Base-by-base conservation (phyloP, 2,329 filamentous ascomycete species). In the Sporothrix brunneoviolacea region DNA sequence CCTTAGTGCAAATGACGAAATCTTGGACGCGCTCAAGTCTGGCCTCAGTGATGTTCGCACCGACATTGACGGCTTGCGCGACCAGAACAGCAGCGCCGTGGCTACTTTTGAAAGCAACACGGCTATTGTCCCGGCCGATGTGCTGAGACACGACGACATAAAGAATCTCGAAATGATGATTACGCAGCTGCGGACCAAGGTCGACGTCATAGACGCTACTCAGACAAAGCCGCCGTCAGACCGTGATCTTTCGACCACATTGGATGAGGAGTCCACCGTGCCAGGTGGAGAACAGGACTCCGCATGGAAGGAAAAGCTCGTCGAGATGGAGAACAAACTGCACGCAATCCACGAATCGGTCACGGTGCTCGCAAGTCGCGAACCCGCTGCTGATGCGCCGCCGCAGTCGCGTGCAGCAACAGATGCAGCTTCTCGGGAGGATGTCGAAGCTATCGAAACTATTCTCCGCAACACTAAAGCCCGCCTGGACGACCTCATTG, bases 391-490 rank as follows among this genome's bases (percentile, higher is more conserved):
- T 18, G 28, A 59, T 21, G 52, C 64, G 59, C 50, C 56, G 32
- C 30, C 66, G 52, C 35, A 46, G 13, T 39, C 52, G 4, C 50
- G 49, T 2, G 19, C 45, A 1, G 51, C 55, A 4, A 61, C 60
- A 3, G 80, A 82, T 33, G 65, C 74, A 3, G 83, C 85, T 6
- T 82, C 76, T 28, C 88, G 88, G 62, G 89, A 95, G 57, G 91
- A 97, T 59, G 88, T 91, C 0, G 82, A 91, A 54, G 89, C 89
- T 10, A 91, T 97, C 52, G 91, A 96, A 66, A 94, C 86, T 0
- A 82, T 97, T 43, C 75, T 97, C 12, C 82, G 86, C 37, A 95
- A 95, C 64, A 91, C 90, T 28, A 96, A 96, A 64, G 82, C 84
- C 5, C 87, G 87, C 41, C 72, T 97, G 9, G 91, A 96, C 52